Base-by-base conservation (phyloP, 306 rosid genomes). In the Oxytropis ochrocephala region DNA sequence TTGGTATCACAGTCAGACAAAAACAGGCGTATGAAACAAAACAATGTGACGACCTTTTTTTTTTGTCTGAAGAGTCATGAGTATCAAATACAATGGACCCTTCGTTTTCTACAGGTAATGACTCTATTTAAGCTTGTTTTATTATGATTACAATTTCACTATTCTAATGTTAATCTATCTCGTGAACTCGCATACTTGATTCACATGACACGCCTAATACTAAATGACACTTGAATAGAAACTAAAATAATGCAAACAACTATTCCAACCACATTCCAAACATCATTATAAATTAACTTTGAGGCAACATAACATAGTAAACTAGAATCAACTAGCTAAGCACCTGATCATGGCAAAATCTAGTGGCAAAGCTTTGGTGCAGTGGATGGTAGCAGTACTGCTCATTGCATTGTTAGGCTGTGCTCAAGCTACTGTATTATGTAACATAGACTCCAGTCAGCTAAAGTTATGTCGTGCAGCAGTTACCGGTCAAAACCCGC, bases 381-480 rank as follows among this genome's bases (percentile, higher is more conserved):
- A 48, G 51, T 78, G 81, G 80, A 13, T 77, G 41, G 56, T 70
- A 12, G 78, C 66, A 59, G 46, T 76, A 36, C 11, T 86, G 64
- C n/a, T 82, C 42, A 30, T 81, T 36, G 84, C 67, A 32, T 12
- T 85, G 56, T 29, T 77, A 50, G 58, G 57, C 6, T 76, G 63
- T 17, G 62, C 67, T 41, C 56, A 55, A 24, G 87, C 80, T 6
- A 58, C 17, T 13, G 5, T 24, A 0, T 0, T 90, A 1, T 88
- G 96, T 56, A 24, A 76, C 67, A 61, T 88, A 4, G 84, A 82
- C 16, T 11, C 91, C 8, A 24, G 1, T 11, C 51, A 75, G 35
- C 76, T 86, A 5, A 68, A 32, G 0, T n/a, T 18, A 2, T 90
- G 96, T 61, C 81, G 63, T 12, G 56, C 78, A 0, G 89, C 94